Conservation (phyloP, 2,329 filamentous ascomycete species). For the Phyllosticta ampelicida region DNA sequence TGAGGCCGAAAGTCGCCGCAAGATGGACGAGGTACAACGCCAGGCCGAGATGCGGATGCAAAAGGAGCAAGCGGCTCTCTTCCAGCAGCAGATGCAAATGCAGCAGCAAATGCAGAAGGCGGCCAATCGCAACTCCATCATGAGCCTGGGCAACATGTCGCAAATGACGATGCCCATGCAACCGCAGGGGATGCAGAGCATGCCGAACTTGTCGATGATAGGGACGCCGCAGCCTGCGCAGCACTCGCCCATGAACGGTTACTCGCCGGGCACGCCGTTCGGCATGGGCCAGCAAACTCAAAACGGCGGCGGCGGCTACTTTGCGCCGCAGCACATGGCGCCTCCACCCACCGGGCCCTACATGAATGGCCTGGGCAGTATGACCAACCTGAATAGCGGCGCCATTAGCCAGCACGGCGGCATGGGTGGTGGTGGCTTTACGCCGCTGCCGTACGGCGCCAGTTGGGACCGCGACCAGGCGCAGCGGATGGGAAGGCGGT, state of each 20-base stretch:
- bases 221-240: neutral
- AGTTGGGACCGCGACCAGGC: slow-evolving; percentile 6
- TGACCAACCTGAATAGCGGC: neutral
- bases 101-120: slow-evolving; percentile 7
- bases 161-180: slow-evolving; percentile 9
- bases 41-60: slow-evolving; percentile 23
- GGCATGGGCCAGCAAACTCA: neutral
- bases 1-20: slow-evolving; percentile 30
- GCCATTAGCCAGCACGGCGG: neutral
- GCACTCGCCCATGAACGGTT: neutral
- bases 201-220: neutral
- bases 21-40: slow-evolving; percentile 27
- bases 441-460: slow-evolving; percentile 7
- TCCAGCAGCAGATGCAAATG: slow-evolving; percentile 12
- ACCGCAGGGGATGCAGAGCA: slow-evolving; percentile 1
- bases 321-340: neutral
- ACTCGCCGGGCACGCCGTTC: neutral
- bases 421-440: slow-evolving; percentile 2
- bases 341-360: neutral
- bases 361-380: neutral
- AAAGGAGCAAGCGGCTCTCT: slow-evolving; percentile 14
- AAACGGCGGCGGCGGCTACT: neutral
- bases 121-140: slow-evolving; percentile 1
- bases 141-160: slow-evolving; percentile 4
- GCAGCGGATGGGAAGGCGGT: neutral